Conservation (phyloP, 2,329 filamentous ascomycete genomes). For the Calonectria multiphialidica region DNA sequence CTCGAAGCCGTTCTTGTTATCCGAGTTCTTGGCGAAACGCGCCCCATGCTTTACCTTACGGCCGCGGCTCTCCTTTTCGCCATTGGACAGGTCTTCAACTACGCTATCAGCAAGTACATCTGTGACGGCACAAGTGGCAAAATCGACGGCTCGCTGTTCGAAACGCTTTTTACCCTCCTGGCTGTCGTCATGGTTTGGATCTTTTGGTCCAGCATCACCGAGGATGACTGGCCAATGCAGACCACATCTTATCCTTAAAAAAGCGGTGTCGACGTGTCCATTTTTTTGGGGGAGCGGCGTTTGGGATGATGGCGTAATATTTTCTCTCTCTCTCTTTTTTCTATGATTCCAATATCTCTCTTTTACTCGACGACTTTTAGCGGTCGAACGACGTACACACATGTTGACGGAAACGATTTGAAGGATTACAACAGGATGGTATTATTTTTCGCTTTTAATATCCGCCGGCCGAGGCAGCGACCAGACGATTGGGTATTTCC, state of each 20-base stretch:
- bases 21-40: slow-evolving; percentile 85
- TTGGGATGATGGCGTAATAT: slow-evolving; percentile 36
- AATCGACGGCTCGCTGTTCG: slow-evolving; percentile 93
- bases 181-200: slow-evolving; percentile 88
- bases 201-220: slow-evolving; percentile 99
- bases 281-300: slow-evolving; percentile 40
- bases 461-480: slow-evolving; percentile 24
- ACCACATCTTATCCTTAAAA: slow-evolving; percentile 55
- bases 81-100: slow-evolving; percentile 95
- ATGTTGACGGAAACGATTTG: slow-evolving; percentile 44
- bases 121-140: slow-evolving; percentile 86
- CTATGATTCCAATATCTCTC: slow-evolving; percentile 45
- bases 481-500: slow-evolving; percentile 39
- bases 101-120: slow-evolving; percentile 90
- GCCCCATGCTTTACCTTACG: slow-evolving; percentile 91
- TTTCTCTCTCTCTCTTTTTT: slow-evolving; percentile 15
- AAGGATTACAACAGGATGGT: slow-evolving; percentile 34
- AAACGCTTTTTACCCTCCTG: slow-evolving; percentile 91
- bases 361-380: slow-evolving; percentile 42
- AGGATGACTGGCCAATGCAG: slow-evolving; percentile 92
- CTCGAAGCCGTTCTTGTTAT: slow-evolving; percentile 88
- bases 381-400: slow-evolving; percentile 44
- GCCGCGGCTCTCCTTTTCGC: slow-evolving; percentile 85
- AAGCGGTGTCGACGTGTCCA: slow-evolving; percentile 22
- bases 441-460: slow-evolving; percentile 32